Conservation (phyloP, 2,329 filamentous ascomycete genomes). For the Talaromyces sp. region DNA sequence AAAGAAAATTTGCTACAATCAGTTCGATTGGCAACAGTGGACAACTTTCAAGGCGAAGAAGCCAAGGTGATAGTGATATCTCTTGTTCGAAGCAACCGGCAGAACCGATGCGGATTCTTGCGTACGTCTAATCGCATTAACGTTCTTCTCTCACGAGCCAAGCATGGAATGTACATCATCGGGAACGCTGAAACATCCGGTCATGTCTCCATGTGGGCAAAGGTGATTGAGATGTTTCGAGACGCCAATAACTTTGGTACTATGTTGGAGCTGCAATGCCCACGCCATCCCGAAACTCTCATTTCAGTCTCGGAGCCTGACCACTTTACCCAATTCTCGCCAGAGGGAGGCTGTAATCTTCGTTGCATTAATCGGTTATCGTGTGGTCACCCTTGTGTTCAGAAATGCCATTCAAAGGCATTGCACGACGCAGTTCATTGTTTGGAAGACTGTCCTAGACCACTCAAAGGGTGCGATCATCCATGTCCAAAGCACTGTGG, state of each 20-base stretch:
- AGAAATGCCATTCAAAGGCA: constrained; percentile 42
- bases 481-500: constrained; percentile 39
- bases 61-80: constrained; percentile 67
- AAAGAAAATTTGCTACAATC: constrained; percentile 39
- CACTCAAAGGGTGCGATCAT: constrained; percentile 37
- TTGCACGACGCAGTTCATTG: constrained; percentile 42
- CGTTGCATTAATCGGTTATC: constrained; percentile 43
- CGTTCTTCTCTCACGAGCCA: constrained; percentile 61
- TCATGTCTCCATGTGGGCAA: constrained; percentile 59
- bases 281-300: constrained; percentile 52
- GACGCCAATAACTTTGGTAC: constrained; percentile 45
- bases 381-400: constrained; percentile 44
- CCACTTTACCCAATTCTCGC: constrained; percentile 52
- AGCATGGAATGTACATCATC: constrained; percentile 68
- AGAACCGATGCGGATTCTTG: constrained; percentile 60
- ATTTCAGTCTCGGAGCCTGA: constrained; percentile 52
- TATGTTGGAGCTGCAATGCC: constrained; percentile 53
- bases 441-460: constrained; percentile 35
- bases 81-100: constrained; percentile 63
- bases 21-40: constrained; percentile 60
- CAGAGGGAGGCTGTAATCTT: constrained; percentile 59
- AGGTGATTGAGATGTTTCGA: constrained; percentile 53
- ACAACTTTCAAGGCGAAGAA: constrained; percentile 77
- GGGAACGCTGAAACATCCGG: constrained; percentile 59
- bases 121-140: constrained; percentile 64